phyloP scores from a whole-genome alignment of 2,329 filamentous ascomycete species.

The Orbilia brochopaga region DNA sequence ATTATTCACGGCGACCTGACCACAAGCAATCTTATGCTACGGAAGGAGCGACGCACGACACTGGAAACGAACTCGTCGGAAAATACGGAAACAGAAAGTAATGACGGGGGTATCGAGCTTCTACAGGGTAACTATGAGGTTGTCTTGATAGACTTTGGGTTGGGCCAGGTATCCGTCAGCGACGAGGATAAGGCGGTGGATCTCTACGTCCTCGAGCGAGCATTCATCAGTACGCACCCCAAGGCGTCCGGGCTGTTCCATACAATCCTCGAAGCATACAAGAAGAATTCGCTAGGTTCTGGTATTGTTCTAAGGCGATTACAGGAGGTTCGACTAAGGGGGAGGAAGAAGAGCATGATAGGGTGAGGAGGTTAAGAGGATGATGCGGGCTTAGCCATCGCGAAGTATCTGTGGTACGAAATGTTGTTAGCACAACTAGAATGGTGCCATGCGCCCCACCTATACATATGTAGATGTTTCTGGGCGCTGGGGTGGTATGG shows the following conservation, averaged over 20 bases:
- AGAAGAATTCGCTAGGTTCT: constrained; percentile 75
- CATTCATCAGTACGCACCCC: constrained; percentile 93
- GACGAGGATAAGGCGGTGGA: constrained; percentile 96
- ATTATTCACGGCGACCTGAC: constrained; percentile 95
- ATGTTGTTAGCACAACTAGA: constrained; percentile 4
- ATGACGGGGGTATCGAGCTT: background rate
- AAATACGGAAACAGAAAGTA: constrained; percentile 2
- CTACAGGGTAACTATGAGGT: constrained; percentile 70
- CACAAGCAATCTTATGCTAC: constrained; percentile 93
- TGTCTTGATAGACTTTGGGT: constrained; percentile 91
- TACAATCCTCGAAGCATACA: constrained; percentile 77
- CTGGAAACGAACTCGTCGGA: constrained; percentile 43
- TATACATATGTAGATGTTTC: background rate
- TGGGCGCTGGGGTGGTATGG: background rate
- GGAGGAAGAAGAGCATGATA: constrained; percentile 95
- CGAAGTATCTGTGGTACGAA: constrained; percentile 29
- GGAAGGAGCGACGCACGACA: constrained; percentile 58
- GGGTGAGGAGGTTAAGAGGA: constrained; percentile 64
- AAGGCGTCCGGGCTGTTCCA: constrained; percentile 77
- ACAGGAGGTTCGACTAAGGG: constrained; percentile 90
- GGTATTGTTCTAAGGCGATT: constrained; percentile 76
- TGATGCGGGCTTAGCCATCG: constrained; percentile 14
- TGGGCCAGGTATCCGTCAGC: constrained; percentile 78
- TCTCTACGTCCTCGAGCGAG: constrained; percentile 91
- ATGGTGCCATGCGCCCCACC: background rate